A percentile compares a stretch with the other conserved stretches of the same genome.
Evolutionary conservation across 2,329 filamentous ascomycete species (phyloP).

Genomic region (Graphiopsis chlorocephala): DNA sequence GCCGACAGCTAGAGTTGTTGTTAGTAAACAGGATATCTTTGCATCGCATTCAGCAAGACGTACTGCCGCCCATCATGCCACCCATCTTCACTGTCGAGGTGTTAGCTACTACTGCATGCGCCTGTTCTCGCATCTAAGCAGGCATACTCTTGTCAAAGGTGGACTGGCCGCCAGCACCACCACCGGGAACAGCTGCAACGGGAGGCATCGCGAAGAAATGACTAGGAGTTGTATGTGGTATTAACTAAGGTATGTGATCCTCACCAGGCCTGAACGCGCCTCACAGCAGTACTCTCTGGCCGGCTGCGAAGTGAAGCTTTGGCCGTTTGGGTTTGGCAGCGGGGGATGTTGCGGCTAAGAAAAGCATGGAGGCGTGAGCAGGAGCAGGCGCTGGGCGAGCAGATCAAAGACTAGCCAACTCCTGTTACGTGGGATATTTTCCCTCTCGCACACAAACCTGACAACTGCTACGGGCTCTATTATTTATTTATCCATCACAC

Average conservation of each 20-base stretch:
- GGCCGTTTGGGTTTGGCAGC: slow-evolving; percentile 5
- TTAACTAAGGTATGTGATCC: neutral
- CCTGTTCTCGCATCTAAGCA: slow-evolving; percentile 12
- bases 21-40: neutral
- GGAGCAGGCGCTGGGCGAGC: neutral
- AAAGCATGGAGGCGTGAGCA: slow-evolving; percentile 3
- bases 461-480: neutral
- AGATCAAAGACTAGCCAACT: neutral
- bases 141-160: slow-evolving; percentile 68
- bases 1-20: slow-evolving; percentile 68
- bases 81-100: slow-evolving; percentile 82
- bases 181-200: slow-evolving; percentile 25
- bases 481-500: neutral
- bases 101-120: slow-evolving; percentile 19
- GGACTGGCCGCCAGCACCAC: slow-evolving; percentile 54
- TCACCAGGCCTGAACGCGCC: neutral
- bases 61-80: slow-evolving; percentile 97
- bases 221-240: neutral
- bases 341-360: slow-evolving; percentile 5
- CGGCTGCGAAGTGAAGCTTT: neutral
- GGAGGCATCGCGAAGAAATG: slow-evolving; percentile 31
- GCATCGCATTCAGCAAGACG: slow-evolving; percentile 39
- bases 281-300: neutral
- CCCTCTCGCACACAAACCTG: neutral
- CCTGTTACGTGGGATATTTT: neutral